These are phyloP conservation scores for Neurospora pannonica DNA, from an alignment of 495 filamentous ascomycete genomes.

Conservation along the genomic window DNA sequence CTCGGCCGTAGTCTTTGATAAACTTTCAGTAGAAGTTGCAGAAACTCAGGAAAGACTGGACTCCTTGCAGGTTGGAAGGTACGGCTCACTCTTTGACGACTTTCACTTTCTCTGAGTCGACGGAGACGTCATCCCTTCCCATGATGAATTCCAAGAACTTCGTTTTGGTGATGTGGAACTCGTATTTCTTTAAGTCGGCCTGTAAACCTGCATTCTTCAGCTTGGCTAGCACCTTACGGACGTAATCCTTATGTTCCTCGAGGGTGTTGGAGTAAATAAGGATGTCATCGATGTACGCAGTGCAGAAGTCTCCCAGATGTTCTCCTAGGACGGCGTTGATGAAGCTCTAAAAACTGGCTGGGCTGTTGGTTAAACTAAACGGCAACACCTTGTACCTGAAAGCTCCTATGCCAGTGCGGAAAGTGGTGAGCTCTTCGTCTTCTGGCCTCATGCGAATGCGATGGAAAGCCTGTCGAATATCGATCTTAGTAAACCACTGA, in stretches of 20 bases:
- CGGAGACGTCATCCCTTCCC: background rate
- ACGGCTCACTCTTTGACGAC: background rate
- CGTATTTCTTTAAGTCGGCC: constrained; percentile 19
- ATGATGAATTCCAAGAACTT: constrained; percentile 21
- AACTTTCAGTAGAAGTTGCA: constrained; percentile 6
- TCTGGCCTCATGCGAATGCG: too few relatives aligned
- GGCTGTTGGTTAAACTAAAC: too few relatives aligned
- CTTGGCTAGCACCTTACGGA: constrained; percentile 1
- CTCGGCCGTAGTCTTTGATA: background rate
- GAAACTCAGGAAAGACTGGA: constrained; percentile 1
- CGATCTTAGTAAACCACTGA: constrained; percentile 36
- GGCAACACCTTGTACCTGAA: too few relatives aligned
- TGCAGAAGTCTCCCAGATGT: too few relatives aligned
- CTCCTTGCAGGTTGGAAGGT: background rate
- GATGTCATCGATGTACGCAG: background rate
- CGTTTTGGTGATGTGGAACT: constrained; percentile 17
- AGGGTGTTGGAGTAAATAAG: background rate
- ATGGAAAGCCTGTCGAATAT: constrained; percentile 5
- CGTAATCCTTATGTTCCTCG: background rate
- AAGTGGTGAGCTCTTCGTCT: too few relatives aligned
- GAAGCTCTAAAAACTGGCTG: too few relatives aligned
- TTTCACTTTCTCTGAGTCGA: background rate
- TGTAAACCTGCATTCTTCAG: constrained; percentile 11
- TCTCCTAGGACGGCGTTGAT: too few relatives aligned
- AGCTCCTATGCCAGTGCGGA: too few relatives aligned